Evolutionary conservation across 768 basidiomycete genomes (phyloP).

Genomic region (Tephrocybe rancida): DNA sequence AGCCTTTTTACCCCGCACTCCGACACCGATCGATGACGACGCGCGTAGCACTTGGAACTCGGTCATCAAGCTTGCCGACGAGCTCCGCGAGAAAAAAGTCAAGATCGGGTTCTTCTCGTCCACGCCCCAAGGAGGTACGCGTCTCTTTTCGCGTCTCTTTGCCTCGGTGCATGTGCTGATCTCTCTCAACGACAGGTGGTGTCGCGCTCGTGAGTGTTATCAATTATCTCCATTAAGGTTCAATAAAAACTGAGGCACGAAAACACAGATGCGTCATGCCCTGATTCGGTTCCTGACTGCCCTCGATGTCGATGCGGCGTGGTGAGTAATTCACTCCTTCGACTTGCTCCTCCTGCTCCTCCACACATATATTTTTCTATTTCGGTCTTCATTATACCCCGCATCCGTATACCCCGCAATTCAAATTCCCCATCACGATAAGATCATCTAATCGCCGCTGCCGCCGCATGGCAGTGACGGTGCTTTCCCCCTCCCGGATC

Average conservation of each 20-base stretch:
- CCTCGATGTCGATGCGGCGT: conserved; percentile 80
- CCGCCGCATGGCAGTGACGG: too few species aligned
- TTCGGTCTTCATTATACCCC: conserved; percentile 3
- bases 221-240: conserved; percentile 17
- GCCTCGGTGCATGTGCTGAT: conserved; percentile 5
- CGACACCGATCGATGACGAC: conserved; percentile 9
- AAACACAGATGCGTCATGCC: conserved; percentile 85
- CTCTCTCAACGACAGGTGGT: conserved; percentile 57
- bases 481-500: too few species aligned
- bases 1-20: conserved; percentile 9
- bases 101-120: conserved; percentile 95
- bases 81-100: conserved; percentile 83
- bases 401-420: not conserved
- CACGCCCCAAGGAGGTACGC: conserved; percentile 90
- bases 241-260: conserved; percentile 11
- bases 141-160: conserved; percentile 17
- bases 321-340: conserved; percentile 54
- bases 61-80: conserved; percentile 79
- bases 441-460: too few species aligned
- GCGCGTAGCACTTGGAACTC: conserved; percentile 70
- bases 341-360: not conserved
- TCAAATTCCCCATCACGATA: too few species aligned
- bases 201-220: conserved; percentile 85
- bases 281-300: conserved; percentile 82
- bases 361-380: conserved; percentile 12